phyloP scores from a whole-genome alignment of 345 rosid species.

The Syzygium aqueum region DNA sequence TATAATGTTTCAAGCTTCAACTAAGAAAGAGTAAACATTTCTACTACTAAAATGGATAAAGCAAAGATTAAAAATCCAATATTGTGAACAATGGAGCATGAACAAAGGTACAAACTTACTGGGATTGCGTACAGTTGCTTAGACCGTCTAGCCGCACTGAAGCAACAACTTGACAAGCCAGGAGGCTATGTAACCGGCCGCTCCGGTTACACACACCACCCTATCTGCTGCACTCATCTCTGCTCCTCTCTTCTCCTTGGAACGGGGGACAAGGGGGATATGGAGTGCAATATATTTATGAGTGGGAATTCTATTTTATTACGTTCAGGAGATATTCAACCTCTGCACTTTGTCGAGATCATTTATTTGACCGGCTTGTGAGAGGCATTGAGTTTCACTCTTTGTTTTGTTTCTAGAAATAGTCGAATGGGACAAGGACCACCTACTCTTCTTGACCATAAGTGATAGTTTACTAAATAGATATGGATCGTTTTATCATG shows the following conservation, averaged over 20 bases:
- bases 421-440: not conserved
- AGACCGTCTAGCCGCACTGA: no score
- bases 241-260: not conserved
- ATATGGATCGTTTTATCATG: not conserved
- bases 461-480: not conserved
- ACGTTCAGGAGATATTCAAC: not conserved
- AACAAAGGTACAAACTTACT: no score
- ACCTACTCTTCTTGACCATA: not conserved
- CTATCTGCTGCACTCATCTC: not conserved
- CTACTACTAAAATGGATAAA: no score
- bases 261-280: not conserved
- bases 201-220: conserved; percentile 8
- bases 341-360: not conserved
- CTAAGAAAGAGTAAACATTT: no score
- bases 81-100: no score
- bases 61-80: no score
- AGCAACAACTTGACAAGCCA: conserved; percentile 10
- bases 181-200: conserved; percentile 5
- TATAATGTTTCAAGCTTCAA: no score
- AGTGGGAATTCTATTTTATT: not conserved
- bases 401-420: not conserved
- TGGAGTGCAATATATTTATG: not conserved
- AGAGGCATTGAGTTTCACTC: not conserved
- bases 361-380: not conserved
- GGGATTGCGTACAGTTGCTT: no score